phyloP scores from a whole-genome alignment of 768 basidiomycete species.

The Phylloporus arenicola region DNA sequence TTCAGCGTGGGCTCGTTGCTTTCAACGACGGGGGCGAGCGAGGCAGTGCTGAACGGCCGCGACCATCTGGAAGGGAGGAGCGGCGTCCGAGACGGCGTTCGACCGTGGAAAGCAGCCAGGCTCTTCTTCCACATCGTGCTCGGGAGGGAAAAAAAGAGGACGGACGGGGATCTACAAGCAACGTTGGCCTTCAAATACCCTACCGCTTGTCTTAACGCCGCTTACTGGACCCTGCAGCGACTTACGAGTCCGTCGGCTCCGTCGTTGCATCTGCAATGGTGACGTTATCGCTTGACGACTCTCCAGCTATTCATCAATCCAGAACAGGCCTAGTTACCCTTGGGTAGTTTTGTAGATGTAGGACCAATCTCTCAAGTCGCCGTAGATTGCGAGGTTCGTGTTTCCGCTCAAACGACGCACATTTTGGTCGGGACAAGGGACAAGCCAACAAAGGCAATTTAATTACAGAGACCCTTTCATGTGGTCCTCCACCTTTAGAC shows the following conservation, averaged over 20 bases:
- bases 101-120: constrained; percentile 3
- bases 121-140: constrained; percentile 11
- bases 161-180: too few species aligned
- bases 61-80: neutral
- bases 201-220: constrained; percentile 1
- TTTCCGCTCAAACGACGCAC: neutral
- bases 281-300: too few species aligned
- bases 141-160: neutral
- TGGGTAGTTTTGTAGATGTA: too few species aligned
- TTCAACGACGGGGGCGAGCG: neutral
- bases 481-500: constrained; percentile 28
- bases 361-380: neutral
- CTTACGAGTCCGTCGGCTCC: neutral
- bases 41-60: neutral
- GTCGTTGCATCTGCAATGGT: too few species aligned
- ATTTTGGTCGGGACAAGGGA: neutral
- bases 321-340: too few species aligned
- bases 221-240: neutral
- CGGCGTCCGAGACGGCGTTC: neutral
- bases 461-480: neutral
- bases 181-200: constrained; percentile 4
- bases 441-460: neutral
- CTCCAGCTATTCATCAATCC: too few species aligned
- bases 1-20: neutral
- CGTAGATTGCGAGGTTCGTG: neutral